A percentile compares a stretch with the other conserved stretches of the same genome.
These are phyloP conservation scores for Tuber microsphaerosporum DNA, from an alignment of 495 filamentous ascomycete species.

Conservation along the genomic window DNA sequence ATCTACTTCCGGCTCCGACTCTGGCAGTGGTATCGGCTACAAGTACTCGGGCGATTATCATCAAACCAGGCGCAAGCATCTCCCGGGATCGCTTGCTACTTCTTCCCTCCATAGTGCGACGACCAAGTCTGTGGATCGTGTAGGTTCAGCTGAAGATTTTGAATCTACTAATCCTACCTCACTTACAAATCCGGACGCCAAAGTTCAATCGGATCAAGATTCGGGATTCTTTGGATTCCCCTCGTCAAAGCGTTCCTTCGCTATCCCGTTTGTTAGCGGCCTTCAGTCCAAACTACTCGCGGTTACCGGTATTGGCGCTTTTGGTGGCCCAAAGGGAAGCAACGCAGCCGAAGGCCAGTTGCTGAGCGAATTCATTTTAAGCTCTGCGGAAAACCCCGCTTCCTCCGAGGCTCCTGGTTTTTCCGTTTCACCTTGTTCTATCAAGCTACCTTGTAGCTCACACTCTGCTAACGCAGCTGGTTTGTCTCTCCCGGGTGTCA, in stretches of 20 bases:
- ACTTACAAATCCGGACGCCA: background rate
- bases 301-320: background rate
- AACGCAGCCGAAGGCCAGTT: background rate
- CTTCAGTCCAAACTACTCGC: background rate
- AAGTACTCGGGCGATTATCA: background rate
- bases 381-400: background rate
- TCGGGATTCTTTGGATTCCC: background rate
- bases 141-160: background rate
- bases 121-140: background rate
- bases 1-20: background rate
- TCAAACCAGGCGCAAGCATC: background rate
- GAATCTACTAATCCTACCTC: background rate
- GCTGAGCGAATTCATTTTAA: background rate
- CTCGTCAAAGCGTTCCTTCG: background rate
- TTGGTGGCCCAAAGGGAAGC: background rate
- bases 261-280: background rate
- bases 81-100: background rate
- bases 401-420: background rate
- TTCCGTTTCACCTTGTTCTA: background rate
- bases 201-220: background rate
- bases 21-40: background rate
- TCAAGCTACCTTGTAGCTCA: background rate
- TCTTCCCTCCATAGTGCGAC: background rate
- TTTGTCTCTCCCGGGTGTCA: background rate
- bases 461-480: background rate